A percentile compares a stretch with the other conserved stretches of the same genome.
These are phyloP conservation scores for Striga hermonthica DNA, from an alignment of 305 asterid species.

Conservation along the genomic window DNA sequence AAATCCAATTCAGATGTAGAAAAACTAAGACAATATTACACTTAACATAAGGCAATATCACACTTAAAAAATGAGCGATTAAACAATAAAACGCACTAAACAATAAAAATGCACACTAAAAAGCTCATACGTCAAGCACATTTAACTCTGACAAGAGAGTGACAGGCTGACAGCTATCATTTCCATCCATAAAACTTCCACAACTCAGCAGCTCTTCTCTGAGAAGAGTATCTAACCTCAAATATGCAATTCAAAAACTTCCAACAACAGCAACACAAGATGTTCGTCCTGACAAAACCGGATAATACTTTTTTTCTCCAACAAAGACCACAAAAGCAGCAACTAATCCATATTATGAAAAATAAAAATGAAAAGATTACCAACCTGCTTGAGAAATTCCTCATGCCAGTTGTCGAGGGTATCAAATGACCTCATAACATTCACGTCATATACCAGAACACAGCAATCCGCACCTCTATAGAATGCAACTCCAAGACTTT, in stretches of 20 bases:
- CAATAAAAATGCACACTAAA: not conserved
- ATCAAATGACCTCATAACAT: slow-evolving; percentile 87
- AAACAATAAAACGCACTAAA: not conserved
- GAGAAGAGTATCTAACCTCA: slow-evolving; percentile 4
- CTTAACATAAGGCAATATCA: too few relatives aligned
- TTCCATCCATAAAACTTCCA: slow-evolving; percentile 9
- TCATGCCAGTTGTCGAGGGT: slow-evolving; percentile 97
- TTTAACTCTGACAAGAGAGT: slow-evolving; percentile 3
- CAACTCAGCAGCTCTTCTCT: not conserved
- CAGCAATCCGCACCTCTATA: slow-evolving; percentile 99
- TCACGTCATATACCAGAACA: slow-evolving; percentile 85
- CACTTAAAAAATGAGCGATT: too few relatives aligned
- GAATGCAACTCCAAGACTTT: slow-evolving; percentile 95
- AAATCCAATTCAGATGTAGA: not conserved
- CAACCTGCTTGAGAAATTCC: slow-evolving; percentile 97
- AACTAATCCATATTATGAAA: too few relatives aligned
- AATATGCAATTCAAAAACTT: not conserved
- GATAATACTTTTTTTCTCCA: too few relatives aligned
- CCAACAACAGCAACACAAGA: slow-evolving; percentile 4
- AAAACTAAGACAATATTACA: too few relatives aligned
- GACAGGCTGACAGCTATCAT: not conserved
- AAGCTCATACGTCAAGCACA: not conserved
- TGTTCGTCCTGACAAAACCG: too few relatives aligned
- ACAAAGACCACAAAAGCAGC: too few relatives aligned
- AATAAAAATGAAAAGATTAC: slow-evolving; percentile 12